phyloP scores from a whole-genome alignment of 2,329 filamentous ascomycete species.

The Ustilaginoidea virens region DNA sequence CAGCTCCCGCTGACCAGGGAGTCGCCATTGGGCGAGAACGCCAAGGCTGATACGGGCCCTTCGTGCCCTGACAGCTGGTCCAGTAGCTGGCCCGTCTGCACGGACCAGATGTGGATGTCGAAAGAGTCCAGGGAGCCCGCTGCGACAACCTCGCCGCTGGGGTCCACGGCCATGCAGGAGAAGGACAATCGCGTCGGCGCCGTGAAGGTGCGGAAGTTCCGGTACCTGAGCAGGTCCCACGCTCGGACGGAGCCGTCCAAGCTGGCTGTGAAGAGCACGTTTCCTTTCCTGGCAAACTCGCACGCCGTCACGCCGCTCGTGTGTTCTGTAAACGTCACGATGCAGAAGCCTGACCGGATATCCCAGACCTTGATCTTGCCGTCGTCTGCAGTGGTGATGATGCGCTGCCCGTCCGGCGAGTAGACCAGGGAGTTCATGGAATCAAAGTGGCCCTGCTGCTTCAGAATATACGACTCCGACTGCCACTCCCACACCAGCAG shows the following conservation, averaged over 20 bases:
- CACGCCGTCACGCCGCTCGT: conserved; percentile 87
- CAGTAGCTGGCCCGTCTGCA: conserved; percentile 89
- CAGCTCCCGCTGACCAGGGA: conserved; percentile 84
- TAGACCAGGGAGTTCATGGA: conserved; percentile 89
- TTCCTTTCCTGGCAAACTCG: conserved; percentile 88
- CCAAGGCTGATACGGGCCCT: conserved; percentile 75
- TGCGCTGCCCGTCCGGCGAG: conserved; percentile 81
- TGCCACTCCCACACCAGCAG: conserved; percentile 99
- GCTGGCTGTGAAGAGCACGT: conserved; percentile 88
- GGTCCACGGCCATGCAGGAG: conserved; percentile 89
- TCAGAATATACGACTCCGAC: conserved; percentile 95
- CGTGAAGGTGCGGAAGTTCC: conserved; percentile 95
- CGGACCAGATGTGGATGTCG: conserved; percentile 96
- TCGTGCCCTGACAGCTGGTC: conserved; percentile 87
- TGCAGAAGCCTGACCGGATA: conserved; percentile 87
- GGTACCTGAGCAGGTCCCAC: conserved; percentile 90
- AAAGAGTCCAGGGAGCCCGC: conserved; percentile 93
- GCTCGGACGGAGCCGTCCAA: conserved; percentile 87
- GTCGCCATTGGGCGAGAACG: conserved; percentile 77
- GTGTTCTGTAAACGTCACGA: conserved; percentile 96
- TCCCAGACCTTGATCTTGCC: conserved; percentile 99
- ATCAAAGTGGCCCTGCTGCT: conserved; percentile 95
- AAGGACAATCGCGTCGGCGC: conserved; percentile 85
- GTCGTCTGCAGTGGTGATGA: conserved; percentile 89
- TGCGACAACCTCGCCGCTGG: conserved; percentile 89